Base-by-base conservation (phyloP, 345 rosid genomes). In the Populus deltoides region DNA sequence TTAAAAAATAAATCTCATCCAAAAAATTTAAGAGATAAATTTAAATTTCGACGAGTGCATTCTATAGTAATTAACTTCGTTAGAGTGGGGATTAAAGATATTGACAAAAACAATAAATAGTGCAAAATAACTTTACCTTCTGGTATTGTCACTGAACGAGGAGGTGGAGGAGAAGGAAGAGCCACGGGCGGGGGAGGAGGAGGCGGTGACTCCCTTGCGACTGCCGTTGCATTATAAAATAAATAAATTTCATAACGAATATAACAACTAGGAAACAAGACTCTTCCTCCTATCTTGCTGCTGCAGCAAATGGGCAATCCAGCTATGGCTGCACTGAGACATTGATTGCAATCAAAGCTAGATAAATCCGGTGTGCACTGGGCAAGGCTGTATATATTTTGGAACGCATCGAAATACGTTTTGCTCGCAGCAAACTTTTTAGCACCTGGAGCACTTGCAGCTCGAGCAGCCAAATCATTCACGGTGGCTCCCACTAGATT, bases 301-400 rank as follows among this genome's bases (percentile, higher is more conserved):
- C n/a, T 25, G 29, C 90, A 87, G 49, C 87, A 87, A 16, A 0
- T 5, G 3, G 83, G 85, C 24, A 84, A 45, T 35, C 1, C 4
- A 5, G 69, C n/a, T n/a, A 79, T 75, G 3, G 81, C 80, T 6
- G 1, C 59, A 39, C 71, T 62, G n/a, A 90, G 78, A 80, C 93
- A 89, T 17, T 25, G 16, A 5, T 68, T 55, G 68, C 89, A 90
- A 13, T 71, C 87, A 0, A 1, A 6, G 10, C 45, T 7, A 5
- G 86, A 81, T 57, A 90, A 45, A 78, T 90, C 92, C 8, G 84
- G 90, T 2, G 85, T 86, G 77, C 96, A 91, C 86, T 91, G 89
- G 1, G 55, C 85, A 0, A 91, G 88, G 17, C 73, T 70, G 77
- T 81, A 91, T 20, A 91, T 51, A 1, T 43, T 68, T 45, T 78